Conservation (phyloP, 768 basidiomycete genomes). For the Tylopilus felleus region DNA sequence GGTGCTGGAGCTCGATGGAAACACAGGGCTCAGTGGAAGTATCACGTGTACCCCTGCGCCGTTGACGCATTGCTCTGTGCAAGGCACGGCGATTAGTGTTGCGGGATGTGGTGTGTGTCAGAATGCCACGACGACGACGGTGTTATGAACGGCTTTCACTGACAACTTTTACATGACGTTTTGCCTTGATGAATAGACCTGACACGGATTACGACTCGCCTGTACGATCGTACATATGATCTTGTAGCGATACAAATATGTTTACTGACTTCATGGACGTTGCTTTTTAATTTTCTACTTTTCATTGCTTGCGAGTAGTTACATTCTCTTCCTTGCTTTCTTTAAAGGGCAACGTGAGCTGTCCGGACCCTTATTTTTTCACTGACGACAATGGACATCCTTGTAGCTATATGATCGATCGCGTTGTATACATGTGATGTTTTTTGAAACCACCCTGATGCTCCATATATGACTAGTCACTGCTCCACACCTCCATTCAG, state of each 20-base stretch:
- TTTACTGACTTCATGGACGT: neutral
- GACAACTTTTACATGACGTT: slow-evolving; percentile 4
- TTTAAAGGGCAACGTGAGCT: neutral
- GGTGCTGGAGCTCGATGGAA: slow-evolving; percentile 35
- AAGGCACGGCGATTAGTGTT: slow-evolving; percentile 19
- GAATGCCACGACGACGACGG: slow-evolving; percentile 10
- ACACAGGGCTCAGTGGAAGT: slow-evolving; percentile 34
- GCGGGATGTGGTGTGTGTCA: slow-evolving; percentile 25
- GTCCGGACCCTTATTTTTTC: neutral
- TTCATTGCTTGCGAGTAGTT: neutral
- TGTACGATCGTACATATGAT: neutral
- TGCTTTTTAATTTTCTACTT: neutral
- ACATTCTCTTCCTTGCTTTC: neutral
- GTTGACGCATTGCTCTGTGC: slow-evolving; percentile 21
- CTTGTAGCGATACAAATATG: slow-evolving; percentile 18
- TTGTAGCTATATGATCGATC: neutral
- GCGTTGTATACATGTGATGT: neutral
- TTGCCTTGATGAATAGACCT: slow-evolving; percentile 2
- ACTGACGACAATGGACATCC: neutral
- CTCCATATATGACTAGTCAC: too few relatives aligned
- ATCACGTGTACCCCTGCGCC: slow-evolving; percentile 13
- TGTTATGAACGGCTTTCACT: neutral
- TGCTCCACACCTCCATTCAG: neutral
- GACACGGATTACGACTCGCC: slow-evolving; percentile 3
- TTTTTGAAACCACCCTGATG: neutral